Evolutionary conservation across 768 basidiomycete species (phyloP).

Genomic region (Mycena latifolia): DNA sequence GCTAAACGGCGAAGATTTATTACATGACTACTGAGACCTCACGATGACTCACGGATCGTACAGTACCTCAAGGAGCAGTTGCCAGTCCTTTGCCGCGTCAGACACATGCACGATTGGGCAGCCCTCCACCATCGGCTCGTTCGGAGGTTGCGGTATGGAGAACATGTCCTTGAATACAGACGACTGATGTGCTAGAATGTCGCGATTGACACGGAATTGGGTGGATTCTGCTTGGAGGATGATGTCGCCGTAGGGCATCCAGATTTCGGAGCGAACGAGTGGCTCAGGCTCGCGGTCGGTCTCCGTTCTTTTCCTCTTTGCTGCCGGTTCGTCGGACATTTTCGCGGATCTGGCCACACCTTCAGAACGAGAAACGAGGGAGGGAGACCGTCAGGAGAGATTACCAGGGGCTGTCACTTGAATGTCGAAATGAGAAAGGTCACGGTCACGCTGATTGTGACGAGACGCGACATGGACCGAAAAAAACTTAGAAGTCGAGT

Average conservation of each 20-base stretch:
- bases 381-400: too few species aligned
- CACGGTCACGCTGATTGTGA: too few species aligned
- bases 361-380: too few species aligned
- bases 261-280: slow-evolving; percentile 16
- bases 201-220: slow-evolving; percentile 21
- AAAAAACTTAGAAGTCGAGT: too few species aligned
- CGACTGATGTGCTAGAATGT: slow-evolving; percentile 5
- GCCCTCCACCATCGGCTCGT: slow-evolving; percentile 3
- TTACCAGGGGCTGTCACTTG: too few species aligned
- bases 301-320: background rate
- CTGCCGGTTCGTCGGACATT: too few species aligned
- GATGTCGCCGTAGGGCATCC: slow-evolving; percentile 25
- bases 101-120: slow-evolving; percentile 2
- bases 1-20: background rate
- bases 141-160: background rate
- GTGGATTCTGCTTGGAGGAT: slow-evolving; percentile 7
- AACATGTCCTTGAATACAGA: slow-evolving; percentile 9
- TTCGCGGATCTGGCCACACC: too few species aligned
- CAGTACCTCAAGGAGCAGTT: background rate
- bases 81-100: slow-evolving; percentile 18
- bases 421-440: too few species aligned
- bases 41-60: background rate
- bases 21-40: background rate
- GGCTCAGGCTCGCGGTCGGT: background rate
- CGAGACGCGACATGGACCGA: too few species aligned